Conservation (phyloP, 352 stramenopile species). For the Vaucheria bursata region DNA sequence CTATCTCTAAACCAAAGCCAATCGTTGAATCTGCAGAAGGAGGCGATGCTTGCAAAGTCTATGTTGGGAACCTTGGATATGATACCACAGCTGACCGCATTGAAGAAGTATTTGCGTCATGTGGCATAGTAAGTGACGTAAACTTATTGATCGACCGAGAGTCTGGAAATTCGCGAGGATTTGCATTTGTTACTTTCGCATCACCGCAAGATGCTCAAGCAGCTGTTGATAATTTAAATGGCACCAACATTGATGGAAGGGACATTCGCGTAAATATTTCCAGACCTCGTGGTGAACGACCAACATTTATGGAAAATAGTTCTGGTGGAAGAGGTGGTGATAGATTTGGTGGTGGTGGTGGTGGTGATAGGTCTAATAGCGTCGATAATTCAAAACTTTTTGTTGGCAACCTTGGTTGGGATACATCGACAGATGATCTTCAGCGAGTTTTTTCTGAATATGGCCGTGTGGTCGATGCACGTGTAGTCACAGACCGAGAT, state of each 20-base stretch:
- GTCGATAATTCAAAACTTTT: neutral
- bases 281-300: neutral
- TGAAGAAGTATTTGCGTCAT: neutral
- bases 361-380: neutral
- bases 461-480: neutral
- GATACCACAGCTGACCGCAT: neutral
- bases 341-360: neutral
- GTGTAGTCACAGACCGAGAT: constrained; percentile 9
- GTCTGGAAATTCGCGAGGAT: constrained; percentile 3
- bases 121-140: neutral
- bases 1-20: neutral
- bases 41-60: neutral
- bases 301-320: neutral
- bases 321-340: no score
- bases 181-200: neutral
- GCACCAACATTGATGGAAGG: neutral
- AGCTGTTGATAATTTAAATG: neutral
- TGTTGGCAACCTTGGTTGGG: constrained; percentile 5
- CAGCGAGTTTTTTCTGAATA: constrained; percentile 7
- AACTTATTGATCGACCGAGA: constrained; percentile 9
- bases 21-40: neutral
- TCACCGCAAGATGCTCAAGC: neutral
- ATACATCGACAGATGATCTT: neutral
- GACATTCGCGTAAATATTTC: constrained; percentile 2
- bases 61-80: constrained; percentile 9